These are phyloP conservation scores for Lithohypha guttulata DNA, from an alignment of 2,329 filamentous ascomycete species.

Conservation along the genomic window DNA sequence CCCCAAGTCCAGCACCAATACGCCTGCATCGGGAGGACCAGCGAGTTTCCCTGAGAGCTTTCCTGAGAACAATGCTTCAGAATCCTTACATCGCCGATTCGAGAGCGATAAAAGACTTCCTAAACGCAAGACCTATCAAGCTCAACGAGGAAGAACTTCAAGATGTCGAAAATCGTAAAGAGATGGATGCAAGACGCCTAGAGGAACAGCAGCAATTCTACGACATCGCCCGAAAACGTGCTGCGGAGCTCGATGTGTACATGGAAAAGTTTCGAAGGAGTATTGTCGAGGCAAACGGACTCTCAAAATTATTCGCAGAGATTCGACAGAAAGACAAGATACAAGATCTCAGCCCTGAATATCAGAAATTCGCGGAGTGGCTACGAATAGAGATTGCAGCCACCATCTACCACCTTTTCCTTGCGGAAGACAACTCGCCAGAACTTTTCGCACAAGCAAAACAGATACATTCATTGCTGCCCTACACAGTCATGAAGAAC, in stretches of 20 bases:
- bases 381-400: constrained; percentile 92
- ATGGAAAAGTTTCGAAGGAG: constrained; percentile 74
- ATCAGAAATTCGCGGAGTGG: constrained; percentile 98
- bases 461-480: constrained; percentile 86
- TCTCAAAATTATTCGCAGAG: constrained; percentile 85
- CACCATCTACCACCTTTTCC: constrained; percentile 91
- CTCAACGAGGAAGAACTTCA: constrained; percentile 71
- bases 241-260: constrained; percentile 87
- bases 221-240: constrained; percentile 82
- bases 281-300: constrained; percentile 63
- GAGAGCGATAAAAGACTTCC: constrained; percentile 72
- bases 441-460: constrained; percentile 91
- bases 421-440: constrained; percentile 95
- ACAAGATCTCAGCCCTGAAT: constrained; percentile 80
- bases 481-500: constrained; percentile 89
- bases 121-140: constrained; percentile 60
- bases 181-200: constrained; percentile 74
- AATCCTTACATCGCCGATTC: constrained; percentile 77
- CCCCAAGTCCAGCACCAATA: constrained; percentile 36
- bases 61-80: constrained; percentile 72
- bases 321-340: constrained; percentile 85
- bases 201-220: constrained; percentile 93
- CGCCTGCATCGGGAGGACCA: constrained; percentile 77
- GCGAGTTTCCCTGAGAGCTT: constrained; percentile 80
- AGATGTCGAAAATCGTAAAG: constrained; percentile 69